Conservation (phyloP, 177 flowering plant species). For the Vitis hybrid region DNA sequence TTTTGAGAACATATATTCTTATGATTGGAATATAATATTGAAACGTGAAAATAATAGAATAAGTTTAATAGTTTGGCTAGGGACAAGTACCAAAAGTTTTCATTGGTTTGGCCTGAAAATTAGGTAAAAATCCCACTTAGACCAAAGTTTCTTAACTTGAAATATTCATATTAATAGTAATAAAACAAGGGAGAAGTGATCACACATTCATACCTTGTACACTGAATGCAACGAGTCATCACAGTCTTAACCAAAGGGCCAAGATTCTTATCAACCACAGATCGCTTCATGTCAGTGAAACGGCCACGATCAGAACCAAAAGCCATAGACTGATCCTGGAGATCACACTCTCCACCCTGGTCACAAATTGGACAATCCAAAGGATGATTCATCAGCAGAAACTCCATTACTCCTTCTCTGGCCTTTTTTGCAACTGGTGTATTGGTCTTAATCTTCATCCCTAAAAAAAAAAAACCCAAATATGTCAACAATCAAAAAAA, state of each 20-base stretch:
- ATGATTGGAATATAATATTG: too few species aligned
- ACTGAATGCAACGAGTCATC: slow-evolving; percentile 98
- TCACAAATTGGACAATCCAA: slow-evolving; percentile 99
- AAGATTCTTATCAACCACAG: slow-evolving; percentile 97
- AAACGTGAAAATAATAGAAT: too few species aligned
- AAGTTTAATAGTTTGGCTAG: too few species aligned
- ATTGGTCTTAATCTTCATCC: slow-evolving; percentile 98
- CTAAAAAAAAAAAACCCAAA: slow-evolving; percentile 24
- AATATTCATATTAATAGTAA: neutral
- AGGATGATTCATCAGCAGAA: slow-evolving; percentile 97
- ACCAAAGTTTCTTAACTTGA: neutral
- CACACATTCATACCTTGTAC: slow-evolving; percentile 68
- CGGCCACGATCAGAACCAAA: slow-evolving; percentile 99
- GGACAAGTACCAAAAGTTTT: too few species aligned
- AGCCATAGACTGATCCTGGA: slow-evolving; percentile 99
- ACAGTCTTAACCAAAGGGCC: slow-evolving; percentile 99
- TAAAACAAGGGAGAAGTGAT: neutral
- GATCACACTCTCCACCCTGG: slow-evolving; percentile 99
- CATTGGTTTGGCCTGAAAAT: too few species aligned
- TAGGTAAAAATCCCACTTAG: too few species aligned
- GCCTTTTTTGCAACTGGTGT: slow-evolving; percentile 98
- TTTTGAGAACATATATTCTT: too few species aligned
- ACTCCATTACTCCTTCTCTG: slow-evolving; percentile 98
- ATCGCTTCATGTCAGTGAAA: slow-evolving; percentile 93
- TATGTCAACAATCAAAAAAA: neutral